phyloP scores from a whole-genome alignment of 371 early-diverging fungal genomes.

The Rhizomucor pusillus region DNA sequence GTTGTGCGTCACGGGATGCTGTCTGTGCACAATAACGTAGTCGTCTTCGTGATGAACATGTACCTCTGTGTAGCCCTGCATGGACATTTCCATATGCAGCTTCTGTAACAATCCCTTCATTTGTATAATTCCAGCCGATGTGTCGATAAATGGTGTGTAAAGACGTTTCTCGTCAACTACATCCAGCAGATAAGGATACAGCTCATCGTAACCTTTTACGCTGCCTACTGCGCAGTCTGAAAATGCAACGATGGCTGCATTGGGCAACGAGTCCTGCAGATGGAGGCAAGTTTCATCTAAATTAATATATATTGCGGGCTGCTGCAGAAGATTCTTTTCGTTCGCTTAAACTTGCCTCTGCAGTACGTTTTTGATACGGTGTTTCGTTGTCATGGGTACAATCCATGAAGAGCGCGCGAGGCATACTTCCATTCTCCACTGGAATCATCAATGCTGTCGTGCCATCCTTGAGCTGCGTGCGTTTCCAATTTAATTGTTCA shows the following conservation, averaged over 20 bases:
- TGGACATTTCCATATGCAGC: constrained; percentile 80
- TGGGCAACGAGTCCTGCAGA: constrained; percentile 79
- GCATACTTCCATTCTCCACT: constrained; percentile 44
- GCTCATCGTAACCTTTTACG: constrained; percentile 95
- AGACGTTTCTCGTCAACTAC: constrained; percentile 83
- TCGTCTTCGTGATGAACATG: constrained; percentile 94
- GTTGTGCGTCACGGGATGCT: constrained; percentile 85
- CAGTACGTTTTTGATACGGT: constrained; percentile 86
- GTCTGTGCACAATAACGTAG: constrained; percentile 88
- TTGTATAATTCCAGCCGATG: constrained; percentile 57
- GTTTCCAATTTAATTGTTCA: constrained; percentile 54
- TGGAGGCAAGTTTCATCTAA: background rate
- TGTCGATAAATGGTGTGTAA: constrained; percentile 59
- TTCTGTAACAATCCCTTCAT: constrained; percentile 74
- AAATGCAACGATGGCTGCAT: constrained; percentile 90
- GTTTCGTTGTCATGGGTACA: constrained; percentile 98
- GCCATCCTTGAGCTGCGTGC: constrained; percentile 29
- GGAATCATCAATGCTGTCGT: constrained; percentile 27
- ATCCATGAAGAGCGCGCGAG: constrained; percentile 97
- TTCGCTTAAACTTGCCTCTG: constrained; percentile 23
- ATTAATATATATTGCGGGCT: constrained; percentile 5
- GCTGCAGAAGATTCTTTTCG: too few species aligned
- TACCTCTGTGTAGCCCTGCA: constrained; percentile 83
- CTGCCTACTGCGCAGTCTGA: constrained; percentile 89
- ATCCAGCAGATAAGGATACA: constrained; percentile 83